Conservation (phyloP, 139 green algal species). For the Ettlia oleoabundans region DNA sequence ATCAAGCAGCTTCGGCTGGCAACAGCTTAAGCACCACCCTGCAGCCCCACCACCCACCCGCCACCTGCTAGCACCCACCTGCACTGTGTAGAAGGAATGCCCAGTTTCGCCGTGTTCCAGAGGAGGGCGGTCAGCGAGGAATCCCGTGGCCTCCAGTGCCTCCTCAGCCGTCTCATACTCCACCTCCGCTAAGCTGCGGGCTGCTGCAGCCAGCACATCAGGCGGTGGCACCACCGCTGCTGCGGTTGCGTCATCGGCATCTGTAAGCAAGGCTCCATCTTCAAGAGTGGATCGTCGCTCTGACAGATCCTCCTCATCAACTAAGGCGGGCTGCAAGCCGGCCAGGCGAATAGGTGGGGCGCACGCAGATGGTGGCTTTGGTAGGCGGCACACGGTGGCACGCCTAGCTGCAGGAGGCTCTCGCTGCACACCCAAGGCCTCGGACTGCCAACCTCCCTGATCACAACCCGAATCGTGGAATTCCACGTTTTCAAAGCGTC, state of each 20-base stretch:
- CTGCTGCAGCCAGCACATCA: neutral
- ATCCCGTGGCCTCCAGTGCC: slow-evolving; percentile 34
- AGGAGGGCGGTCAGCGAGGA: slow-evolving; percentile 32
- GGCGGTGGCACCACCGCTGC: neutral
- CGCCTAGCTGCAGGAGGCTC: too few species aligned
- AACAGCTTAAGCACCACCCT: neutral
- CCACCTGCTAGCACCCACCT: too few species aligned
- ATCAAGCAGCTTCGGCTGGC: neutral
- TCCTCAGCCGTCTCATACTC: slow-evolving; percentile 27
- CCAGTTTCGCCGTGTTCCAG: slow-evolving; percentile 26
- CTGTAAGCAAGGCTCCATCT: too few species aligned
- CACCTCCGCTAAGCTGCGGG: neutral
- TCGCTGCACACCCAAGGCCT: too few species aligned
- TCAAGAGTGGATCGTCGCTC: slow-evolving; percentile 1
- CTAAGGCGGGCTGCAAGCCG: neutral
- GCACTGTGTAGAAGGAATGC: slow-evolving; percentile 45
- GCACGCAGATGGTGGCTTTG: neutral
- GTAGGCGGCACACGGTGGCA: neutral
- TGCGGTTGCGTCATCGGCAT: neutral
- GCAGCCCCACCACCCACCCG: too few species aligned
- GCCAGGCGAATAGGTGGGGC: neutral
- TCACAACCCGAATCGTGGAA: too few species aligned
- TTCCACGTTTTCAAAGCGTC: too few species aligned
- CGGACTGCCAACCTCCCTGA: too few species aligned
- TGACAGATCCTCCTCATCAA: neutral